Conservation (phyloP, 1,284 basidiomycete species). For the Ustilago tritici region DNA sequence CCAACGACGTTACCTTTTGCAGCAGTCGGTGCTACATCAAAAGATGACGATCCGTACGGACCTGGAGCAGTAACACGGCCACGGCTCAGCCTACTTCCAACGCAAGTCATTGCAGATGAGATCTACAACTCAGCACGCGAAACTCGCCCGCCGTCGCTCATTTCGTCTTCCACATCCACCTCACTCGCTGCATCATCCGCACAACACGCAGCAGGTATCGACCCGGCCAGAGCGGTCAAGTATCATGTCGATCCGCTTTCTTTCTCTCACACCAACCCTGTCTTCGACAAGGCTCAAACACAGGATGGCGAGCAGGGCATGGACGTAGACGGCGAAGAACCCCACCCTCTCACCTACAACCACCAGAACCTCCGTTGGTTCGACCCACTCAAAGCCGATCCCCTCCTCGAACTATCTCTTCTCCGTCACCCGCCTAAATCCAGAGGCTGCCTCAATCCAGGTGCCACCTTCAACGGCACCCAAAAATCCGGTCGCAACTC, state of each 20-base stretch:
- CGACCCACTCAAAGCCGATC: conserved; percentile 53
- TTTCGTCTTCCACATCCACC: conserved; percentile 32
- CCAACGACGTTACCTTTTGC: conserved; percentile 47
- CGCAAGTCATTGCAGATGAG: conserved; percentile 34
- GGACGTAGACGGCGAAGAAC: conserved; percentile 11
- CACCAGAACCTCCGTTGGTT: conserved; percentile 44
- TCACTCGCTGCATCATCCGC: conserved; percentile 30
- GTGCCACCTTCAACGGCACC: conserved; percentile 63
- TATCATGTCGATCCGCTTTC: conserved; percentile 32
- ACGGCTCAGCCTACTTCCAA: conserved; percentile 40
- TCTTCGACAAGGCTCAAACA: not conserved
- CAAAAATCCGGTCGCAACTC: conserved; percentile 63
- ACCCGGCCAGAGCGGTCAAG: conserved; percentile 27
- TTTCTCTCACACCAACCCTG: not conserved
- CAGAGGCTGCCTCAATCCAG: conserved; percentile 63
- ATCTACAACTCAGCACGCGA: conserved; percentile 32
- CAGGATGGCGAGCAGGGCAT: not conserved
- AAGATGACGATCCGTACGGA: conserved; percentile 47
- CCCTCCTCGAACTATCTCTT: conserved; percentile 46
- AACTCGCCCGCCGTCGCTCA: conserved; percentile 27
- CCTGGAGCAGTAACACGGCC: conserved; percentile 51
- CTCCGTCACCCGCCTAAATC: conserved; percentile 39
- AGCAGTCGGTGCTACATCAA: conserved; percentile 16
- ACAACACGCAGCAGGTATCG: conserved; percentile 17
- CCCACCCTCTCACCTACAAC: conserved; percentile 16